Base-by-base conservation (phyloP, 176 grass and related monocot species). In the Eleusine coracana region DNA sequence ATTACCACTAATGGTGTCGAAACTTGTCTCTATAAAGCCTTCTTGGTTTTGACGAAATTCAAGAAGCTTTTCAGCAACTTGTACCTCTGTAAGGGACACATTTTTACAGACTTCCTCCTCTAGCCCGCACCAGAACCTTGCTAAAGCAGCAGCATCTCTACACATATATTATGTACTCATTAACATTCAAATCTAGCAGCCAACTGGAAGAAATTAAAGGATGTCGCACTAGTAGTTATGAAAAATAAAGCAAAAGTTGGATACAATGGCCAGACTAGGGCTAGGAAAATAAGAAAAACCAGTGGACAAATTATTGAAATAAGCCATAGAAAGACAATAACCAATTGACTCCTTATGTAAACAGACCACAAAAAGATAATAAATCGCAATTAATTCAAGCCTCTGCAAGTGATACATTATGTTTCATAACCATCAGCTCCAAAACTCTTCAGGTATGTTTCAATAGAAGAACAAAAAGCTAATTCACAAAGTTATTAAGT, bases 1-100 rank as follows among this genome's bases (percentile, higher is more conserved):
- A 82, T 72, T 98, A 98, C 96, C 96, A 76, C 96, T 98, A 66
- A 98, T 98, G 76, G 96, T 98, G 67, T 98, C 92, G 68, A 98
- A 98, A 68, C 96, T 98, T 88, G 90, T 93, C 78, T 95, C 96
- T 76, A 98, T 78, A 76, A 98, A 98, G 20, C 90, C 90, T 62
- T 86, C 87, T 83, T 98, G 96, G 76, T 93, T 94, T 78, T 88
- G 80, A 84, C 96, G 96, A 88, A 98, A 95, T 83, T 90, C 87
- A 88, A 98, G 87, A 85, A 98, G 88, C 81, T 95, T 93, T 62
- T 93, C 92, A 67, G 90, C 74, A 89, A 93, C 87, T 69, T 91
- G 82, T 58, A 95, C 90, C 89, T 98, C 96, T 63, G 96, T 95
- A 86, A 87, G 85, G 61, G 39, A 10, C 40, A 85, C 80, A 77